Evolutionary conservation across 163 green algal genomes (phyloP).

Genomic region (Chlamydomonas reinhardtii): DNA sequence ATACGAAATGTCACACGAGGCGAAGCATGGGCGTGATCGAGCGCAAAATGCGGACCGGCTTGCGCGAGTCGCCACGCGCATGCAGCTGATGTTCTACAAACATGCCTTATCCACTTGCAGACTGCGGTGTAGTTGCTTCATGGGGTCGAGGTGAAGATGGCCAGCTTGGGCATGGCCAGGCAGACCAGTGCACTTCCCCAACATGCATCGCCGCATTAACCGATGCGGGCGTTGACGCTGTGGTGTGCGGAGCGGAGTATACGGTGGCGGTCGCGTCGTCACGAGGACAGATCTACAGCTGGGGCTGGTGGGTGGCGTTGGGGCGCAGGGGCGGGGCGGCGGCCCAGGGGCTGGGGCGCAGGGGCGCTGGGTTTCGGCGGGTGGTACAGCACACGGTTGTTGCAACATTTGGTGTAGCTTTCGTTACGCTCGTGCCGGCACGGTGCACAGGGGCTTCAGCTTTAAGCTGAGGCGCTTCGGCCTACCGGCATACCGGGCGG

Average conservation of each 20-base stretch:
- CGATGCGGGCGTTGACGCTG: conserved; percentile 53
- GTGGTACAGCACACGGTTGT: no score
- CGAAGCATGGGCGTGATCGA: not conserved
- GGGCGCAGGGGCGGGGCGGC: not conserved
- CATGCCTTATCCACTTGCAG: not conserved
- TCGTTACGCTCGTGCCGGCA: no score
- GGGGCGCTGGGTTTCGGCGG: no score
- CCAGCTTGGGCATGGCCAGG: conserved; percentile 80
- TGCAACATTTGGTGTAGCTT: no score
- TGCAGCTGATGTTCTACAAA: not conserved
- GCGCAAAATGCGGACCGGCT: not conserved
- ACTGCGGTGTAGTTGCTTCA: conserved; percentile 60
- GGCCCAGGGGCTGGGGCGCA: not conserved
- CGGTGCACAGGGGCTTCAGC: no score
- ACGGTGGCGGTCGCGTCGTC: conserved; percentile 77
- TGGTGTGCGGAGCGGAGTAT: conserved; percentile 87
- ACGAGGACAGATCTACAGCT: conserved; percentile 79
- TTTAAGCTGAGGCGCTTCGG: no score
- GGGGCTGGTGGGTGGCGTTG: conserved; percentile 77
- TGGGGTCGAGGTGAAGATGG: conserved; percentile 88
- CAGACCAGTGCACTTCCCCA: conserved; percentile 70
- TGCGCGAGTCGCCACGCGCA: not conserved
- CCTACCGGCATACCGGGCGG: no score
- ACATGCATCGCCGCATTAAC: conserved; percentile 70
- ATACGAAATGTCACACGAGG: not conserved